phyloP scores from a whole-genome alignment of 345 rosid species.

The Acer yangbiense region DNA sequence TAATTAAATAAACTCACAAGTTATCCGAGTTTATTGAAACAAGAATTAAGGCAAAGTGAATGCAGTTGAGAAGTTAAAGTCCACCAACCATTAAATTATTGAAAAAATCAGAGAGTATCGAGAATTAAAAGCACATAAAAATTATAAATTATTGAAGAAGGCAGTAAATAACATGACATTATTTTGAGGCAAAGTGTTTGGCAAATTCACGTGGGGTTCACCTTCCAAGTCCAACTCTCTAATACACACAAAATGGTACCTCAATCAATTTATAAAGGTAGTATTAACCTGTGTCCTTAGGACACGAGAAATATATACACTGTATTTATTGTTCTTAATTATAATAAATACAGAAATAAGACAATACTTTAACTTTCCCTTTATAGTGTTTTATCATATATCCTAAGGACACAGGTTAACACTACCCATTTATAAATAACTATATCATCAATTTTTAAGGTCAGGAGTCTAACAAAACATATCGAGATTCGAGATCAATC shows the following conservation, averaged over 20 bases:
- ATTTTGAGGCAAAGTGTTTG: slow-evolving; percentile 16
- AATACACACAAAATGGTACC: background rate
- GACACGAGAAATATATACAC: too few species aligned
- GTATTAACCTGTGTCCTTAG: too few species aligned
- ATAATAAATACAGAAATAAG: too few species aligned
- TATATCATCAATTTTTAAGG: too few species aligned
- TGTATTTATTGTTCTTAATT: too few species aligned
- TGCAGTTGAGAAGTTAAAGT: slow-evolving; percentile 15
- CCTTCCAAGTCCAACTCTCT: background rate
- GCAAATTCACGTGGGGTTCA: slow-evolving; percentile 13
- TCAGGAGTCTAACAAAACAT: too few species aligned
- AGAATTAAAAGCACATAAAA: background rate
- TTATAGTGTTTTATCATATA: too few species aligned
- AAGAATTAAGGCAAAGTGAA: background rate
- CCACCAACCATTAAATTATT: background rate
- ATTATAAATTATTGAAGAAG: background rate
- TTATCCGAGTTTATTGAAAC: background rate
- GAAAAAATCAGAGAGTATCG: background rate
- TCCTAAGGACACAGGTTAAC: too few species aligned
- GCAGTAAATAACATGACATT: background rate
- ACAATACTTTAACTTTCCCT: too few species aligned
- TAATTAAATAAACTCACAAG: slow-evolving; percentile 22
- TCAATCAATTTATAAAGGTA: too few species aligned
- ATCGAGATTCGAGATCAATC: too few species aligned
- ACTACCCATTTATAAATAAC: too few species aligned